Conservation (phyloP, 352 stramenopile species). For the Phytophthora niederhauseri region DNA sequence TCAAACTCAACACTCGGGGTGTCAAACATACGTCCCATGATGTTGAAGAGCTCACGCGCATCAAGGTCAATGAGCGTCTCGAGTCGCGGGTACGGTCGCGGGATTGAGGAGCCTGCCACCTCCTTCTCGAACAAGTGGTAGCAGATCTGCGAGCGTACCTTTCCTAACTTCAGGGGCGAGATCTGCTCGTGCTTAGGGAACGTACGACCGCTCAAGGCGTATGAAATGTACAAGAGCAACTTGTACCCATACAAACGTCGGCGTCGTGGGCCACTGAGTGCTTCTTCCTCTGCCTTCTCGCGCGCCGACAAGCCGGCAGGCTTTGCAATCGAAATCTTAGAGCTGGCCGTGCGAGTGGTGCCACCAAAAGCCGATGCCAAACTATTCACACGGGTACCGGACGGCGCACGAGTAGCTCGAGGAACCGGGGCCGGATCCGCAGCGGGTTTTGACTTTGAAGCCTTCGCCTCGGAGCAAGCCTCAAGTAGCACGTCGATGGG, state of each 20-base stretch:
- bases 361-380: conserved; percentile 74
- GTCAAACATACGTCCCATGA: conserved; percentile 82
- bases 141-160: conserved; percentile 82
- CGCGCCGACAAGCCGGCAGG: conserved; percentile 31
- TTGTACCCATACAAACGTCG: conserved; percentile 87
- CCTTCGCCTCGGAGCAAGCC: conserved; percentile 60
- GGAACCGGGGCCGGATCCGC: conserved; percentile 16
- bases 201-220: conserved; percentile 87
- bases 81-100: conserved; percentile 79
- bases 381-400: conserved; percentile 58
- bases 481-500: conserved; percentile 93
- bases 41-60: conserved; percentile 82
- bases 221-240: conserved; percentile 91
- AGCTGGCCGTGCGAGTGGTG: conserved; percentile 40
- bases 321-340: conserved; percentile 43
- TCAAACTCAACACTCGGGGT: conserved; percentile 87
- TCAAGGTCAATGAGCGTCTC: conserved; percentile 80
- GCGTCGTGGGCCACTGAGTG: conserved; percentile 58
- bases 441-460: conserved; percentile 28
- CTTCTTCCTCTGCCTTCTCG: conserved; percentile 48
- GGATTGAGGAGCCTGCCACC: conserved; percentile 36
- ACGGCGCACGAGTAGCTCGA: conserved; percentile 34
- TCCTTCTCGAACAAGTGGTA: conserved; percentile 87
- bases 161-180: conserved; percentile 64
- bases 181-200: conserved; percentile 90